These are phyloP conservation scores for Pontederia crassipes DNA, from an alignment of 176 grass and related monocot genomes.

Conservation along the genomic window DNA sequence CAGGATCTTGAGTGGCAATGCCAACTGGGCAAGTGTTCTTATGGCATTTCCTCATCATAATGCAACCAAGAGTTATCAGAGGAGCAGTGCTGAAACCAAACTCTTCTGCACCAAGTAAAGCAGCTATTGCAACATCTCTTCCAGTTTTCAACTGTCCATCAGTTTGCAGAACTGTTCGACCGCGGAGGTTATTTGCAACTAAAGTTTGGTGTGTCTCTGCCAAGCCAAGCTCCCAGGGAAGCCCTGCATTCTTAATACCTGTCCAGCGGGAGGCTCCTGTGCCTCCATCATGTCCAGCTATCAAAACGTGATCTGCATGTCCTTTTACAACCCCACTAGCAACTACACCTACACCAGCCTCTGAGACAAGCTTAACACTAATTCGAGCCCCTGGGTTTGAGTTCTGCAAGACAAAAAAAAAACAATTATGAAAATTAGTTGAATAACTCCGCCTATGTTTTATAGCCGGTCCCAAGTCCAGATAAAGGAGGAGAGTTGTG, in stretches of 20 bases:
- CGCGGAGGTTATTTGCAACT: constrained; percentile 86
- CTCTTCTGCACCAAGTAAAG: constrained; percentile 93
- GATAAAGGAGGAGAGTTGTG: no score
- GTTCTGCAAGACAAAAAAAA: constrained; percentile 46
- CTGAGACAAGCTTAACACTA: constrained; percentile 92
- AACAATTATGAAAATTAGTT: constrained; percentile 5
- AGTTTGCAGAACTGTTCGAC: constrained; percentile 85
- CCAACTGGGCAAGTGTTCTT: constrained; percentile 94
- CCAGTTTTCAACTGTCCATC: constrained; percentile 98
- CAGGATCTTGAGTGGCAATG: constrained; percentile 97
- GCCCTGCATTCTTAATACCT: constrained; percentile 98
- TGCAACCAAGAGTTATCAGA: constrained; percentile 92
- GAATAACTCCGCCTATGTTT: no score
- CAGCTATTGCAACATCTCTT: constrained; percentile 92
- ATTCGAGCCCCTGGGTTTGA: constrained; percentile 81
- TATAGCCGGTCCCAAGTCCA: no score
- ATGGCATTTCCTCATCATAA: constrained; percentile 99
- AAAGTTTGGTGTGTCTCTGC: constrained; percentile 97
- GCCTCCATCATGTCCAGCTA: constrained; percentile 93
- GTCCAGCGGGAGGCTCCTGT: constrained; percentile 98
- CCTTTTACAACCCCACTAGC: constrained; percentile 98
- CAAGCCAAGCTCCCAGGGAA: constrained; percentile 98
- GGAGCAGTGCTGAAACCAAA: constrained; percentile 99
- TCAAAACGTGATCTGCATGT: constrained; percentile 91
- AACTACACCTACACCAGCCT: constrained; percentile 90